A percentile compares a stretch with the other conserved stretches of the same genome.
Evolutionary conservation across 2,329 filamentous ascomycete species (phyloP).

Genomic region (Fusarium oxysporum): DNA sequence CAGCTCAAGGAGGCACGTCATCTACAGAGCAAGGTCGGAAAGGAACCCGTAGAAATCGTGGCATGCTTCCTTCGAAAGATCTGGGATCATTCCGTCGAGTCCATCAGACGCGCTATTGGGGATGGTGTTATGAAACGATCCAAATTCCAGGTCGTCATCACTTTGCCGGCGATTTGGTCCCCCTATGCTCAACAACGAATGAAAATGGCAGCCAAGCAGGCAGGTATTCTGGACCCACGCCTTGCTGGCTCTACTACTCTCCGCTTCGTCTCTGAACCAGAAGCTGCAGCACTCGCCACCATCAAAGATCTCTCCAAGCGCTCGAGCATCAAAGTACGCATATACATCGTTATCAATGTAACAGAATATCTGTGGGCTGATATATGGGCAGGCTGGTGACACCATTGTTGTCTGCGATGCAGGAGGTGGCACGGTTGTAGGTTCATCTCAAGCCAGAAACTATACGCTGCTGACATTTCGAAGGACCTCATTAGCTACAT

Average conservation of each 20-base stretch:
- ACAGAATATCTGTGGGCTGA: background rate
- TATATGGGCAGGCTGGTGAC: conserved; percentile 11
- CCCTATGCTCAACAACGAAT: conserved; percentile 52
- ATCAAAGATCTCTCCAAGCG: conserved; percentile 47
- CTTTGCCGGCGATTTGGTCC: conserved; percentile 60
- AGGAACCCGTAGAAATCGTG: conserved; percentile 46
- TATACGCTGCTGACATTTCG: accelerated
- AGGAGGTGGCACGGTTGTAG: conserved; percentile 52
- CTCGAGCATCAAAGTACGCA: conserved; percentile 21
- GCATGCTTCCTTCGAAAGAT: conserved; percentile 49
- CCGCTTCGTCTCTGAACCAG: conserved; percentile 57
- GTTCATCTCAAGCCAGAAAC: background rate
- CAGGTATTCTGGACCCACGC: conserved; percentile 51
- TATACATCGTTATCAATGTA: no score
- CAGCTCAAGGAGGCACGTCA: conserved; percentile 3
- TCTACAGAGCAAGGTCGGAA: conserved; percentile 1
- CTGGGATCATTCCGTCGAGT: conserved; percentile 47
- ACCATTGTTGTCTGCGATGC: conserved; percentile 52
- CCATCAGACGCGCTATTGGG: conserved; percentile 43
- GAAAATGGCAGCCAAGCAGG: conserved; percentile 47
- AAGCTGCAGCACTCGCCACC: conserved; percentile 57
- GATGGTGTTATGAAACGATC: conserved; percentile 24
- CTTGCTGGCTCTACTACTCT: conserved; percentile 47
- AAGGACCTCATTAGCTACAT: conserved; percentile 59
- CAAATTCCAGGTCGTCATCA: conserved; percentile 54